A percentile compares a stretch with the other conserved stretches of the same genome.
These are phyloP conservation scores for Lotmaria passim DNA, from an alignment of 208 protist species.

Conservation along the genomic window DNA sequence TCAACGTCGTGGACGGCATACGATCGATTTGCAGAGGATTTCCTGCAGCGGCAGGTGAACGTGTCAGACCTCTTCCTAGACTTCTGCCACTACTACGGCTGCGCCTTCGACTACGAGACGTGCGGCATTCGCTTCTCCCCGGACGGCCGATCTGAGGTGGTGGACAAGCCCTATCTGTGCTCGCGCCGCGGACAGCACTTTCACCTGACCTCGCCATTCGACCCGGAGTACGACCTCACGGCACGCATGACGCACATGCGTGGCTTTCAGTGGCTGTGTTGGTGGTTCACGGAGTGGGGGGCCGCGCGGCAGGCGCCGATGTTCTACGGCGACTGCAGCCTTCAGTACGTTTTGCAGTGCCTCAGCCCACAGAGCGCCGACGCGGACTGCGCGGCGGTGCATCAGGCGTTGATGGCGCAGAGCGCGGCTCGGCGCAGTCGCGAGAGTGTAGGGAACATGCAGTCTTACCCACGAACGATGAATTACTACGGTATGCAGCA, in stretches of 20 bases:
- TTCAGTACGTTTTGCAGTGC: conserved; percentile 74
- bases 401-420: conserved; percentile 40
- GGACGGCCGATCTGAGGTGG: conserved; percentile 61
- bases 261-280: conserved; percentile 81
- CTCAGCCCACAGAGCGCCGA: conserved; percentile 60
- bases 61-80: conserved; percentile 72
- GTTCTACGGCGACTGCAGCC: conserved; percentile 52
- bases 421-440: conserved; percentile 1
- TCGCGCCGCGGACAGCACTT: conserved; percentile 78
- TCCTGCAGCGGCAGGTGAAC: conserved; percentile 40
- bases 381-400: conserved; percentile 56
- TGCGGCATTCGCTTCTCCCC: conserved; percentile 67
- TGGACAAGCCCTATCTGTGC: conserved; percentile 75
- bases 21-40: conserved; percentile 40
- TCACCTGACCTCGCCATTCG: conserved; percentile 86
- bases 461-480: not conserved
- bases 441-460: conserved; percentile 10
- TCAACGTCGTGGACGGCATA: conserved; percentile 5
- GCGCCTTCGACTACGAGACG: conserved; percentile 83
- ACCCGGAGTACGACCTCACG: conserved; percentile 84
- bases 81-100: conserved; percentile 88
- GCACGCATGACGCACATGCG: conserved; percentile 82
- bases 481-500: conserved; percentile 23
- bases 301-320: conserved; percentile 36
- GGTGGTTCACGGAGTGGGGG: conserved; percentile 65